These are phyloP conservation scores for Diaporthe aspalathi DNA, from an alignment of 2,329 filamentous ascomycete genomes.

Conservation along the genomic window DNA sequence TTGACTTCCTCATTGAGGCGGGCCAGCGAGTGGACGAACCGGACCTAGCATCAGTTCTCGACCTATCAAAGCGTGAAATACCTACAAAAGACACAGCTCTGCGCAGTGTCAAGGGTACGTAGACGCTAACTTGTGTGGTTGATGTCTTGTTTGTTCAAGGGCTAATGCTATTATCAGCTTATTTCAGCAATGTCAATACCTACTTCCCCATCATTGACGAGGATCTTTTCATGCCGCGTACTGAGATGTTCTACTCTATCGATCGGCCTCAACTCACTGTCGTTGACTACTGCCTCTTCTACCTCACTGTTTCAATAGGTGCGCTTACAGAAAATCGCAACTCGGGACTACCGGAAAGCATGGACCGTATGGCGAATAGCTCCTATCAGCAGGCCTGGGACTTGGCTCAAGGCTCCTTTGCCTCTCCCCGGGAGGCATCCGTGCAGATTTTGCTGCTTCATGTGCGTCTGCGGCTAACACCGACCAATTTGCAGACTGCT, in stretches of 20 bases:
- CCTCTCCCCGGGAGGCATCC: neutral
- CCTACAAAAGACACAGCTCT: neutral
- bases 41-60: neutral
- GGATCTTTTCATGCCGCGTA: neutral
- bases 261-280: neutral
- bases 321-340: neutral
- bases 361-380: neutral
- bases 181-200: neutral
- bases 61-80: neutral
- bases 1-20: neutral
- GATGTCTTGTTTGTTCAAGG: neutral
- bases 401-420: neutral
- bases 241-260: neutral
- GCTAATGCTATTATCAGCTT: neutral
- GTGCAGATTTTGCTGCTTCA: neutral
- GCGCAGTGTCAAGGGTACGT: neutral
- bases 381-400: neutral
- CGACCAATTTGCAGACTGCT: neutral
- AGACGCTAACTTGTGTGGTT: neutral
- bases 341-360: neutral
- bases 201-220: neutral
- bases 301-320: neutral
- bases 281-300: neutral
- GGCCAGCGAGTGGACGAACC: neutral
- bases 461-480: neutral